phyloP scores from a whole-genome alignment of 148 eudicot genomes.

The Rhododendron simsii region DNA sequence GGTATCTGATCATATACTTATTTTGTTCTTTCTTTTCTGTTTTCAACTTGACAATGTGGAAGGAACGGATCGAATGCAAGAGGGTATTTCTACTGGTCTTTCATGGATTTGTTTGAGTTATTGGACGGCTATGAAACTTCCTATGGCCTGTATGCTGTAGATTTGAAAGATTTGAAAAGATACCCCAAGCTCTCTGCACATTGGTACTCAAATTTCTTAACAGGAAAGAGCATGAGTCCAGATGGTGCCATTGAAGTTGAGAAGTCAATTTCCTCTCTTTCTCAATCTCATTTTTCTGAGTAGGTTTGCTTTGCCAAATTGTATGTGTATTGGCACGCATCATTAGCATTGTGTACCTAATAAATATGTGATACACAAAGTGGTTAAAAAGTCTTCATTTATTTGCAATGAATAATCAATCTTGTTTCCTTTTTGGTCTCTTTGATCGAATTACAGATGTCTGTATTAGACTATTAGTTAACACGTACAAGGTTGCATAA shows the following conservation, averaged over 20 bases:
- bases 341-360: background rate
- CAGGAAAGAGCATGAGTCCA: constrained; percentile 19
- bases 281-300: constrained; percentile 6
- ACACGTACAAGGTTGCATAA: too few relatives aligned
- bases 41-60: background rate
- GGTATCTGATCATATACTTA: background rate
- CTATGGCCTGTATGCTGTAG: constrained; percentile 34
- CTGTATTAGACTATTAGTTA: too few relatives aligned
- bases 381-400: background rate
- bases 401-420: background rate
- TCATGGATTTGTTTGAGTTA: constrained; percentile 56
- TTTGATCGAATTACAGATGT: background rate
- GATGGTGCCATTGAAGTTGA: constrained; percentile 7
- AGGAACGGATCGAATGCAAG: constrained; percentile 32
- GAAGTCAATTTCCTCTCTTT: background rate
- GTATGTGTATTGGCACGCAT: too few relatives aligned
- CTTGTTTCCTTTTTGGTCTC: background rate
- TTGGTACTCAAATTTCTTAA: constrained; percentile 64
- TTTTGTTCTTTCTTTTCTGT: background rate
- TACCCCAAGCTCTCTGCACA: constrained; percentile 54
- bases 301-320: background rate
- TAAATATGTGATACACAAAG: too few relatives aligned
- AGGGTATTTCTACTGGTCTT: constrained; percentile 74
- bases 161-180: constrained; percentile 33
- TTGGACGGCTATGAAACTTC: constrained; percentile 28